Base-by-base conservation (phyloP, 257 asterid species). In the Solanum pennellii region DNA sequence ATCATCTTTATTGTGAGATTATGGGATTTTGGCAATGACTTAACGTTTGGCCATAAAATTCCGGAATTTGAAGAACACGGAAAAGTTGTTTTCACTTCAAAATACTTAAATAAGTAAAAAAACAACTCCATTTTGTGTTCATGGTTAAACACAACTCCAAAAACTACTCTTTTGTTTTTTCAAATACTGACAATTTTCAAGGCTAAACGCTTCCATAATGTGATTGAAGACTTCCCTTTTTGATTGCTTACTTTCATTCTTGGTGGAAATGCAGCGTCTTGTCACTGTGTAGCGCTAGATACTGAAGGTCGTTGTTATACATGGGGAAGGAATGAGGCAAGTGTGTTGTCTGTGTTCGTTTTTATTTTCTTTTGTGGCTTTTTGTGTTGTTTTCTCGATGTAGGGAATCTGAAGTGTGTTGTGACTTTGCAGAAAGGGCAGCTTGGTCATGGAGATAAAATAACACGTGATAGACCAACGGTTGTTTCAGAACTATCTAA, bases 321-420 rank as follows among this genome's bases (percentile, higher is more conserved):
- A 12, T 95, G 99, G 99, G 99, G 99, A 29, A 94, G 98, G 74
- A 96, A 97, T 87, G 98, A 97, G 95, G 99, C 91, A 91, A 89
- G 93, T 69, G 33, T 41, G 39, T 37, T 83, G 16, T 72, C 49
- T 5, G 42, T 72, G 79, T n/a, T 62, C 71, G 39, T n/a, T 39
- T 89, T 29, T 9, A 39, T 29, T 84, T 45, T 21, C 20, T 56
- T 41, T 69, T 88, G 13, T 60, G 35, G 60, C 12, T 11, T 56
- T 41, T 69, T 88, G 13, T 60, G 44, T 60, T 90, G 13, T 59
- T 69, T 76, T 72, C 45, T 76, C 14, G 29, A 42, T 25, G 29
- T 72, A 25, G 73, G 73, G 65, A 15, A 21, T 79, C 45, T 79
- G 68, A 83, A 49, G 27, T 89, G 66, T 35, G 66, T 52, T 35